Evolutionary conservation across 768 basidiomycete species (phyloP), one percentile per base, ranked within the genome.

Genomic region (Boletus pseudopeckii): DNA sequence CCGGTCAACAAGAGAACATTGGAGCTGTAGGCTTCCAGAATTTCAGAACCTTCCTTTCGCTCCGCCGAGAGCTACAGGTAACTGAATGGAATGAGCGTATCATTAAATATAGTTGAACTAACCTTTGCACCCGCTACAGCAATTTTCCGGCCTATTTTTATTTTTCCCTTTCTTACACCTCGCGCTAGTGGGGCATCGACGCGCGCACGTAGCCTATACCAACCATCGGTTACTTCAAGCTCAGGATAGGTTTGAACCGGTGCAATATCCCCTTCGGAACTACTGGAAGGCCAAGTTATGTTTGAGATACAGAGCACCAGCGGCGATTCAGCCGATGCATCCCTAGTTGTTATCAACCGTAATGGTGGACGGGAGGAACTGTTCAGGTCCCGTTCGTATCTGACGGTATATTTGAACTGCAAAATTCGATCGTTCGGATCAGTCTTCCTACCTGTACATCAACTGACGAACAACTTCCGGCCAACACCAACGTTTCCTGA

Each of bases 221-320:
- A 99, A 14, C 97, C 97, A 65, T 99, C 97, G 1, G 93, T 94
- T n/a, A 98, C 73, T 70, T 98, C 97, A 7, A 99, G 71, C 58
- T 85, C 81, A 0, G 86, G 80, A 60, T 76, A 70, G 3, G 74
- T 64, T 22, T 73, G 73, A 26, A 70, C 62, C 5, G 72, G 61
- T 18, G 69, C 47, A 4, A 74, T 73, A 30, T 78, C 72, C 1
- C 77, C 73, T 24, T 72, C 68, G 3, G 71, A 54, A 4, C 68
- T 69, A 18, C 59, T 59, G 32, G 76, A 65, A 7, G 76, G 72
- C 82, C 83, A 86, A 6, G 71, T 71, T 36, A 98, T 83, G 28
- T 79, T 78, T 2, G 91, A 88, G 2, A 99, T 79, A 64, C 90
- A 90, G 4, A 99, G 78, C 2, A 94, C 79, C 83, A 97, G 86